Evolutionary conservation across 2,329 filamentous ascomycete species (phyloP).

Genomic region (Penicillium occitanis): DNA sequence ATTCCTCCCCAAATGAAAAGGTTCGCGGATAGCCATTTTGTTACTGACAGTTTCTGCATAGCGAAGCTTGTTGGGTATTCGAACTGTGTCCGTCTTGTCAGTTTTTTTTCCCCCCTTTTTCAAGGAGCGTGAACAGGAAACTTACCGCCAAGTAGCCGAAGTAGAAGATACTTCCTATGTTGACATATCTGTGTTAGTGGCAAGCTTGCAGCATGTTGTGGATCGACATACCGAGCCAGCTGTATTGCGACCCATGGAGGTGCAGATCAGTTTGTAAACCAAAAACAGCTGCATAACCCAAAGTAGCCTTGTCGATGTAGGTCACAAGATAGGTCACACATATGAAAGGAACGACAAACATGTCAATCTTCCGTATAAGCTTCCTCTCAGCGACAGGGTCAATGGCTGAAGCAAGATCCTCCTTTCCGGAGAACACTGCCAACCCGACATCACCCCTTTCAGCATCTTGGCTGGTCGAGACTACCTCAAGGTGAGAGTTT

Average conservation of each 20-base stretch:
- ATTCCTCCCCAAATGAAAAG: slow-evolving; percentile 55
- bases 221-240: not conserved
- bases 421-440: not conserved
- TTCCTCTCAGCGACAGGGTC: not conserved
- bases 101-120: not conserved
- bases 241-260: not conserved
- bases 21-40: slow-evolving; percentile 57
- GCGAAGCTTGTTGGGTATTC: not conserved
- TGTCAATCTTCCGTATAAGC: not conserved
- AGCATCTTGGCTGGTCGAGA: not conserved
- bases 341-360: not conserved
- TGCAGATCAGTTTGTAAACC: not conserved
- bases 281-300: slow-evolving; percentile 57
- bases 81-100: not conserved
- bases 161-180: not conserved
- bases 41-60: not conserved
- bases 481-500: not conserved
- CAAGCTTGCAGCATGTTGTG: not conserved
- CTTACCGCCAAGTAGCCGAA: not conserved
- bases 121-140: not conserved
- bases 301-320: slow-evolving; percentile 57
- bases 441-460: slow-evolving; percentile 3
- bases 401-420: not conserved
- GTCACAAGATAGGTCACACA: slow-evolving; percentile 3
- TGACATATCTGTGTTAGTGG: not conserved